Evolutionary conservation across 208 protist genomes (phyloP), one percentile per base, ranked within the genome.

Genomic region (Trypanosoma cruzi): DNA sequence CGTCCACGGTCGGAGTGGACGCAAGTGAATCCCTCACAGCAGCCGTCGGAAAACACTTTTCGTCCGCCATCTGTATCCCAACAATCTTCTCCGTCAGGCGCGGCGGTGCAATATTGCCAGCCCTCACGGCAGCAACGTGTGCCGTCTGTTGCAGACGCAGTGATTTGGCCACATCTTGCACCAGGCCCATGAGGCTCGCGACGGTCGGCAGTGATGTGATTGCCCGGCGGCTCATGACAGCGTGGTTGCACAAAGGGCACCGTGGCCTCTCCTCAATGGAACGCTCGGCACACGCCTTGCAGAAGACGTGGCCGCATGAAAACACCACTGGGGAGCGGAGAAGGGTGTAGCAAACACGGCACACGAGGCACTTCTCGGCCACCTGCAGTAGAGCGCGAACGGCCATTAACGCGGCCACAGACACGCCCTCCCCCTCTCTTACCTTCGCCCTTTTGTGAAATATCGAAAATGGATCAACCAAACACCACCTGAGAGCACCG

Each of bases 191-290:
- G 42, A 94, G 69, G 11, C 81, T 36, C 3, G 74, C 50, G 42
- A 94, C 63, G 36, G 80, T 74, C 3, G 89, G 84, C 29, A 94
- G 74, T 14, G 82, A 79, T 1, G 75, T 55, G 11, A 64, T 69
- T 29, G 59, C 57, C 40, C 75, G 75, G 28, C 49, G 67, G 55
- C 68, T 67, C 0, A 76, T 32, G 8, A 88, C 77, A 13, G 64
- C 18, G 18, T 71, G 59, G 64, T 95, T 95, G 67, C 89, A 95
- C 52, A 95, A 64, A 24, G 89, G 89, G 67, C 89, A 95, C 40
- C 78, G 78, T 6, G 84, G 84, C 7, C 86, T 69, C 10, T 50
- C 75, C 28, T 73, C 59, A 26, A 91, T 77, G 62, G 72, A 85
- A n/a, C 80, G 79, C 6, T 48, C 37, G 20, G 79, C 80, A 60